These are phyloP conservation scores for Monosporascus sp. DNA, from an alignment of 2,329 filamentous ascomycete species.

Conservation along the genomic window DNA sequence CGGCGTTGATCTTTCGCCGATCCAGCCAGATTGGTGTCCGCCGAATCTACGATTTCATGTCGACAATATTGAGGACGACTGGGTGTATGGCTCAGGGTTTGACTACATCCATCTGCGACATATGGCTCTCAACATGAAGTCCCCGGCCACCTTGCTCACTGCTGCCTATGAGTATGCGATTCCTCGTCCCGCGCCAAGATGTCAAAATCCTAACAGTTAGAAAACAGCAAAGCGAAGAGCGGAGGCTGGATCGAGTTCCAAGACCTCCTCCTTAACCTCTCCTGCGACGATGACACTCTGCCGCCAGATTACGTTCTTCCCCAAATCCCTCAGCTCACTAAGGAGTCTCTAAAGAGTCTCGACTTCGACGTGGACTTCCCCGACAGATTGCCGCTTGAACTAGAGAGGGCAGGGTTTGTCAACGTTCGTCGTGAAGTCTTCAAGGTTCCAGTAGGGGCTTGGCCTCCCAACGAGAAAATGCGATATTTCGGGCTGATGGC, in stretches of 20 bases:
- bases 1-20: conserved; percentile 38
- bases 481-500: conserved; percentile 5
- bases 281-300: conserved; percentile 25
- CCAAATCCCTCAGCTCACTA: not conserved
- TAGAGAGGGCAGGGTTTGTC: conserved; percentile 13
- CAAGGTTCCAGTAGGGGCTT: conserved; percentile 18
- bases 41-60: conserved; percentile 53
- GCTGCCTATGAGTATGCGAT: conserved; percentile 29
- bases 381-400: conserved; percentile 1
- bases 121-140: conserved; percentile 43
- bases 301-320: conserved; percentile 1
- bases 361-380: conserved; percentile 4
- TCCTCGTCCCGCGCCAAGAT: not conserved
- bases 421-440: conserved; percentile 15
- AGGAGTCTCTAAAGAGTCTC: conserved; percentile 1
- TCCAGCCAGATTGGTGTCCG: conserved; percentile 43
- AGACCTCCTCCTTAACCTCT: conserved; percentile 27
- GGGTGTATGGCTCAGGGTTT: conserved; percentile 37
- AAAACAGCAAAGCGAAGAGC: conserved; percentile 27
- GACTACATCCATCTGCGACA: conserved; percentile 51
- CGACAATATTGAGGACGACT: conserved; percentile 45
- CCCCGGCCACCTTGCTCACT: conserved; percentile 43
- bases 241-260: conserved; percentile 37
- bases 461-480: conserved; percentile 12
- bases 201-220: conserved; percentile 19